Base-by-base conservation (phyloP, 257 asterid genomes). In the Fraxinus americana region DNA sequence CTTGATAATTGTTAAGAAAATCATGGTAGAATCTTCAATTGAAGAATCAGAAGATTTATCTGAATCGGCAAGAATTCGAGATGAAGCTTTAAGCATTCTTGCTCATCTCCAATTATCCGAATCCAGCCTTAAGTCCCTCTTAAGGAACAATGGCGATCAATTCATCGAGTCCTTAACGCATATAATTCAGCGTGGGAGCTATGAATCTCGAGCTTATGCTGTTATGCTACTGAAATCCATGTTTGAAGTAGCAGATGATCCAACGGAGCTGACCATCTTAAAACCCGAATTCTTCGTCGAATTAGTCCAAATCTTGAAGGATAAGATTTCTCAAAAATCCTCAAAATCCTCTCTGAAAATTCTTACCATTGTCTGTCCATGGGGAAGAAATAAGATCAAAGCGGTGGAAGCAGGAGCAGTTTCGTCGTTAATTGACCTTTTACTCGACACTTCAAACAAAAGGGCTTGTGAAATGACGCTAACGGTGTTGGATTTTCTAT, bases 1-100 rank as follows among this genome's bases (percentile, higher is more conserved):
- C 0, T 21, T 71, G 74, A 78, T 88, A 25, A 25, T 25, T 30
- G 27, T 83, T 1, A 80, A 25, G 17, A 70, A 74, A 34, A 25
- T 16, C 59, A 2, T 36, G 12, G 71, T 81, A 32, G 73, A 67
- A 0, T 67, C 68, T 6, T 14, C 54, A 35, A 4, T 67, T 7
- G 81, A 27, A 61, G 61, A 4, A 59, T 19, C 57, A 0, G 83
- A 80, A 16, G 85, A 75, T 63, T 59, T 32, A n/a, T 41, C 12
- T 0, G 73, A 71, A 38, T 14, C 45, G 30, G 65, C 27, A 13
- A 74, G 77, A 19, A 73, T 77, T 2, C 71, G 81, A 27, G 92
- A 88, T 2, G 96, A 86, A 63, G 97, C 99, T 0, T 77, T 94
- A 3, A 70, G 82, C 82, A 72, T 94, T 8, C 91, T 94, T 19